Base-by-base conservation (phyloP, 2,329 filamentous ascomycete genomes). In the Fusarium odoratissimum region DNA sequence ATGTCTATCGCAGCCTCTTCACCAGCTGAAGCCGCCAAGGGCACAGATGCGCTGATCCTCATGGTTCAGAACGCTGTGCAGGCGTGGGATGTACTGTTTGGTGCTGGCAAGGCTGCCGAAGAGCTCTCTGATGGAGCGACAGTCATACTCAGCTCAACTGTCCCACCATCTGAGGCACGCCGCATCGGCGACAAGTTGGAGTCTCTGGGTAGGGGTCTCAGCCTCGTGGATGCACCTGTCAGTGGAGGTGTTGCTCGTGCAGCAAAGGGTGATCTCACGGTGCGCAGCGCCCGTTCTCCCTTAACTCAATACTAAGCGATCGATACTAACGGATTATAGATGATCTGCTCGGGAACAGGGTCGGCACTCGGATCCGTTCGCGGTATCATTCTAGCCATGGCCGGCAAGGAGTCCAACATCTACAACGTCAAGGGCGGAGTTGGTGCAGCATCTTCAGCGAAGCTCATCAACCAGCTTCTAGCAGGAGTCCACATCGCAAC, bases 201-300 rank as follows among this genome's bases (percentile, higher is more conserved):
- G 31, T 25, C n/a, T 13, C 2, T 49, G 4, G 42, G 21, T 5
- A 28, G 33, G 3, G 25, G 33, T 7, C 31, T 59, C 2, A 17
- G 21, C 4, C 56, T 59, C 4, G 42, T 59, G 25, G 42, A 59
- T 59, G 42, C 42, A 1, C 56, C 56, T 23, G 55, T 59, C 5
- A 59, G 55, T 19, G 55, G 55, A 12, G 55, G 55, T 30, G 55
- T 59, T 25, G 55, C 35, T 35, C 55, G 55, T 19, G 55, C 55
- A 13, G 55, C 55, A n/a, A 59, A 40, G 21, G 55, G 55, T 30
- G 44, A 45, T n/a, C 55, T 59, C n/a, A 59, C 55, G 16, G 55
- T 59, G 17, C 31, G 2, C 2, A 25, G 0, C n/a, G 5, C 4
- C 11, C 16, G 3, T 33, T 17, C 8, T 16, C 13, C 16, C 3